These are phyloP conservation scores for Chaetomium cochliodes DNA, from an alignment of 495 filamentous ascomycete species.

Conservation along the genomic window DNA sequence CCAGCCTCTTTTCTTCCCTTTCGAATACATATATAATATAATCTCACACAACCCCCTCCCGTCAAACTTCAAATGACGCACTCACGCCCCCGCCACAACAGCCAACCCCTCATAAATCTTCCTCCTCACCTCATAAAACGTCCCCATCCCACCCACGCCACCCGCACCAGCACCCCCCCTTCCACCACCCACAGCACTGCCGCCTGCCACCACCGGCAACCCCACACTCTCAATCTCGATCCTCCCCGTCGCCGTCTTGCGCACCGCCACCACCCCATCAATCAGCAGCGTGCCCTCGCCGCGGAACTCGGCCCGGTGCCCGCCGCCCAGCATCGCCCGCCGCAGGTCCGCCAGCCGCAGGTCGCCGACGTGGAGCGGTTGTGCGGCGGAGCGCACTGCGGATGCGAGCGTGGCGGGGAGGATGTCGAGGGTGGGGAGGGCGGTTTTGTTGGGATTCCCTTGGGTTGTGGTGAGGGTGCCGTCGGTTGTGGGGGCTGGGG, in stretches of 20 bases:
- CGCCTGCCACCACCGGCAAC: constrained; percentile 37
- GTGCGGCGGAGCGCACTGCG: constrained; percentile 71
- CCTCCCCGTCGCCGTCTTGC: constrained; percentile 79
- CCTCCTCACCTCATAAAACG: constrained; percentile 37
- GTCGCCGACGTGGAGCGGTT: constrained; percentile 93
- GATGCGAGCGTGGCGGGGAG: constrained; percentile 74
- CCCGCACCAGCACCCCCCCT: constrained; percentile 24
- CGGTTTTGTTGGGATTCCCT: not conserved
- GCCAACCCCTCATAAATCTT: constrained; percentile 41
- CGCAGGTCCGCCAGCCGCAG: constrained; percentile 84
- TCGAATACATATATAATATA: not conserved
- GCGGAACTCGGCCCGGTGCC: constrained; percentile 87
- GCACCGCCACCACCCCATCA: constrained; percentile 80
- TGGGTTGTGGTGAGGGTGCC: constrained; percentile 4
- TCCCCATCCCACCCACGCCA: constrained; percentile 20
- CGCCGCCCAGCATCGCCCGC: constrained; percentile 73
- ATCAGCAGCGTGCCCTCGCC: constrained; percentile 91
- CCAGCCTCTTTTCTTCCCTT: not conserved
- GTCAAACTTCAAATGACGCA: not conserved
- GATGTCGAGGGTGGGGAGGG: constrained; percentile 69
- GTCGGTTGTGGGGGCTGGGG: not conserved
- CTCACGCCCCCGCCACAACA: constrained; percentile 36
- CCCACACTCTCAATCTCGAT: constrained; percentile 87
- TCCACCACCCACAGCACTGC: not conserved
- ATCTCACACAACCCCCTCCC: too few species aligned